Evolutionary conservation across 2,329 filamentous ascomycete species (phyloP).

Genomic region (Xylaria hypoxylon): DNA sequence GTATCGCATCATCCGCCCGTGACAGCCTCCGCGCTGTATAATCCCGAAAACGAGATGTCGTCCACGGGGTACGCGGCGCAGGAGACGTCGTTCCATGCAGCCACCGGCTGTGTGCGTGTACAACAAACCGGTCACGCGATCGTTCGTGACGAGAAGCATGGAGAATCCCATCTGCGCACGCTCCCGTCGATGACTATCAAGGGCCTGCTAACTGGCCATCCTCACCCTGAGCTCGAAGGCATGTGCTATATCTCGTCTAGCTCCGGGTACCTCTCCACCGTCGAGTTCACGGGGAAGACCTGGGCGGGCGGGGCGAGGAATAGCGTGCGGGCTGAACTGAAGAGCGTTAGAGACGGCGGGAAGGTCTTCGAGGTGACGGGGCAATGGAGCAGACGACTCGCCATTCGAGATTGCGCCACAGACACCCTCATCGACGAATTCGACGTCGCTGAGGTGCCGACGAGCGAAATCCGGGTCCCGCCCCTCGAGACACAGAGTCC

Average conservation of each 20-base stretch:
- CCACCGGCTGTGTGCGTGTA: constrained; percentile 40
- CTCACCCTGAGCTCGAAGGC: constrained; percentile 46
- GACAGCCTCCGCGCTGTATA: constrained; percentile 47
- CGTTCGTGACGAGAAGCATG: constrained; percentile 51
- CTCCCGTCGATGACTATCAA: constrained; percentile 45
- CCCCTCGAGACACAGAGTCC: constrained; percentile 39
- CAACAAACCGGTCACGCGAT: constrained; percentile 45
- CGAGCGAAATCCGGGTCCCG: constrained; percentile 27
- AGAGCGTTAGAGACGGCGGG: constrained; percentile 33
- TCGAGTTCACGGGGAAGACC: constrained; percentile 42
- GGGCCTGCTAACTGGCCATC: constrained; percentile 40
- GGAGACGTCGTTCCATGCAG: constrained; percentile 44
- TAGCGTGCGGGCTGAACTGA: constrained; percentile 43
- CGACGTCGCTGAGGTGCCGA: constrained; percentile 40
- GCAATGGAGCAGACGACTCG: constrained; percentile 46
- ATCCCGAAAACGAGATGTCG: constrained; percentile 43
- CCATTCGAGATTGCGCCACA: constrained; percentile 36
- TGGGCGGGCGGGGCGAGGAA: constrained; percentile 40
- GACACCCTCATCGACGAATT: constrained; percentile 38
- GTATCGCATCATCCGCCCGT: constrained; percentile 50
- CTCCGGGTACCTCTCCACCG: constrained; percentile 45
- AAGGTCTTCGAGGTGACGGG: constrained; percentile 48
- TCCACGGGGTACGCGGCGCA: constrained; percentile 46
- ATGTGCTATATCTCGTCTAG: constrained; percentile 47
- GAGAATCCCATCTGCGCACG: constrained; percentile 47